Evolutionary conservation across 768 basidiomycete species (phyloP).

Genomic region (Porphyrellus cyaneotinctus): DNA sequence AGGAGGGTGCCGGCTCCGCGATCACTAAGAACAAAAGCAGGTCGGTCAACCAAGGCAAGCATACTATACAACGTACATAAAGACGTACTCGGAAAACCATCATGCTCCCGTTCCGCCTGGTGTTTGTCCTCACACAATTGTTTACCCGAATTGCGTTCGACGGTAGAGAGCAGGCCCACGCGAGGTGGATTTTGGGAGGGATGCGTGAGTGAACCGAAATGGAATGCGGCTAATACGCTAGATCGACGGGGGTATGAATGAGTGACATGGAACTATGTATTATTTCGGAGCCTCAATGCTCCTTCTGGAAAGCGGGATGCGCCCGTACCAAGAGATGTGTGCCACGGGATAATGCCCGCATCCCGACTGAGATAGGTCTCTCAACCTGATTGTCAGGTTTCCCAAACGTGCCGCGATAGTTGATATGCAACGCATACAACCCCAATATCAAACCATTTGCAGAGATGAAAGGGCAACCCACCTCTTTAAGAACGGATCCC

Average conservation of each 20-base stretch:
- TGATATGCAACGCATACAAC: neutral
- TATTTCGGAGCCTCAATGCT: slow-evolving; percentile 13
- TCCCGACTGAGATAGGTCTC: neutral
- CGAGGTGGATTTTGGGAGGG: slow-evolving; percentile 66
- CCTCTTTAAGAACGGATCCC: slow-evolving; percentile 74
- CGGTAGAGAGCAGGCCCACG: slow-evolving; percentile 69
- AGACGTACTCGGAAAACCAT: slow-evolving; percentile 29
- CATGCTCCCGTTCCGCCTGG: slow-evolving; percentile 29
- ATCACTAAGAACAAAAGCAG: slow-evolving; percentile 30
- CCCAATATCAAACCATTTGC: neutral
- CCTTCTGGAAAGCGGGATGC: slow-evolving; percentile 6
- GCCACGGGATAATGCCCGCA: neutral
- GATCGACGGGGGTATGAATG: neutral
- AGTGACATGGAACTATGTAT: neutral
- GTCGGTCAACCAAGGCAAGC: neutral
- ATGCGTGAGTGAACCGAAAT: slow-evolving; percentile 68
- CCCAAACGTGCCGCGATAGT: neutral
- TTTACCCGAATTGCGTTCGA: slow-evolving; percentile 50
- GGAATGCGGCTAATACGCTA: slow-evolving; percentile 63
- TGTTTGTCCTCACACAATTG: slow-evolving; percentile 34
- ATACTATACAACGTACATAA: neutral
- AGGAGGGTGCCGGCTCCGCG: slow-evolving; percentile 40
- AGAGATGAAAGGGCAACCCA: slow-evolving; percentile 31
- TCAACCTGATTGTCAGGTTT: neutral
- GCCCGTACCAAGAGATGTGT: neutral